Evolutionary conservation across 805 yeast species (phyloP).

Genomic region (Lipomyces chichibuensis): DNA sequence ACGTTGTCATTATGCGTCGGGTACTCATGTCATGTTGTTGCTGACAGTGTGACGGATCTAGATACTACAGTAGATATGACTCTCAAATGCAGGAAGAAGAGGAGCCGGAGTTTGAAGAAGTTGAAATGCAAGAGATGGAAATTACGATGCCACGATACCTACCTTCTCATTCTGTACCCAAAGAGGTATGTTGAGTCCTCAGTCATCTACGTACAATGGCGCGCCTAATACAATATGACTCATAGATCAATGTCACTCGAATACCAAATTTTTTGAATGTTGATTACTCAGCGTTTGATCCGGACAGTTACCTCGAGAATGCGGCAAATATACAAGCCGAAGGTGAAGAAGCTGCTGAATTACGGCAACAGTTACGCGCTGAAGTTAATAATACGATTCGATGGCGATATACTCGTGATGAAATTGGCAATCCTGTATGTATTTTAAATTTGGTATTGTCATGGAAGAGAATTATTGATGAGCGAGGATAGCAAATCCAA

Average conservation of each 20-base stretch:
- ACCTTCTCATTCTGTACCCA: constrained; percentile 37
- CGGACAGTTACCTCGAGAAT: constrained; percentile 52
- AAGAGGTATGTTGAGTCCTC: constrained; percentile 36
- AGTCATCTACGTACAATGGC: not conserved
- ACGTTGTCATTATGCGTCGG: not conserved
- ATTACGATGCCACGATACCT: constrained; percentile 44
- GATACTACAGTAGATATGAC: constrained; percentile 18
- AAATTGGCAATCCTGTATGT: constrained; percentile 56
- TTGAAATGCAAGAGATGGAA: constrained; percentile 41
- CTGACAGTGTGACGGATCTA: constrained; percentile 1
- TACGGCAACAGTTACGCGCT: constrained; percentile 46
- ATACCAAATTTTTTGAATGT: constrained; percentile 82
- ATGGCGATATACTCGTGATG: constrained; percentile 87
- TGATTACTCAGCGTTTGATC: constrained; percentile 84
- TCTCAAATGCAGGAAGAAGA: constrained; percentile 30
- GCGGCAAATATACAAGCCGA: constrained; percentile 30
- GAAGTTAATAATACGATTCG: constrained; percentile 83
- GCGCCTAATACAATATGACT: not conserved
- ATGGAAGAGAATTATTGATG: not conserved
- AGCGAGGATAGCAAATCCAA: constrained; percentile 52
- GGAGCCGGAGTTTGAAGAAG: constrained; percentile 36
- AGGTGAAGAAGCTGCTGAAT: constrained; percentile 28
- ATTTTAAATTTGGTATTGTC: not conserved
- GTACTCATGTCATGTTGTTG: not conserved
- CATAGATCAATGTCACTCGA: constrained; percentile 53